Percentiles rank a stretch among this genome's conserved stretches.
Evolutionary conservation across 2,329 filamentous ascomycete species (phyloP).

Genomic region (Scleromitrula shiraiana): DNA sequence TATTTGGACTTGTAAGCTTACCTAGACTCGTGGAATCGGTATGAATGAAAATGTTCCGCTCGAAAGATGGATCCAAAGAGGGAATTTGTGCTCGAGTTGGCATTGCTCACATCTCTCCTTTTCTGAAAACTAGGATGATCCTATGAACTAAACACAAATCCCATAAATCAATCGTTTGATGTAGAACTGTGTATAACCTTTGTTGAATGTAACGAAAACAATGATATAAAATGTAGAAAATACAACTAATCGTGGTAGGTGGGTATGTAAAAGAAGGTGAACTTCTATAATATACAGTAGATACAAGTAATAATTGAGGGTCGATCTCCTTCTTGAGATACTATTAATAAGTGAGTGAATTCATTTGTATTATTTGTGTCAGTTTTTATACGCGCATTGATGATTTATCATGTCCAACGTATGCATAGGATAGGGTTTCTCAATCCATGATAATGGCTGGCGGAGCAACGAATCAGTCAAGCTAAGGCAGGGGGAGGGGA

Average conservation of each 20-base stretch:
- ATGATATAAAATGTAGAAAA: background rate
- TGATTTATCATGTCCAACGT: background rate
- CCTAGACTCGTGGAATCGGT: constrained; percentile 14
- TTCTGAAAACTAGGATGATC: constrained; percentile 7
- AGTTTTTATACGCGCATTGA: background rate
- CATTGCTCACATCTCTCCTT: constrained; percentile 20
- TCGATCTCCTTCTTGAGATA: background rate
- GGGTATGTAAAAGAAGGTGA: too few species aligned
- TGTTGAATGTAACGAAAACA: constrained; percentile 6
- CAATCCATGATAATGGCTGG: background rate
- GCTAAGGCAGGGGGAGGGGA: background rate
- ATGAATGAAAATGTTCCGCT: constrained; percentile 14
- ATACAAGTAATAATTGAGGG: background rate
- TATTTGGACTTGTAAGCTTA: too few species aligned
- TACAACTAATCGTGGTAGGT: too few species aligned
- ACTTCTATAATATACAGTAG: background rate
- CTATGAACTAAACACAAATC: constrained; percentile 7
- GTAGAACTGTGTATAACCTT: background rate
- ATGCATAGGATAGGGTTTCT: too few species aligned
- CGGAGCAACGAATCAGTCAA: background rate
- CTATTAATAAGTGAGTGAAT: background rate
- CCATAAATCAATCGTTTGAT: constrained; percentile 3
- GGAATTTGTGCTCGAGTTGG: constrained; percentile 14
- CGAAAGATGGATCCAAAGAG: constrained; percentile 8
- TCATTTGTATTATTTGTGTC: background rate